Conservation (phyloP, 2,329 filamentous ascomycete genomes). For the Penicillium psychrosexuale region DNA sequence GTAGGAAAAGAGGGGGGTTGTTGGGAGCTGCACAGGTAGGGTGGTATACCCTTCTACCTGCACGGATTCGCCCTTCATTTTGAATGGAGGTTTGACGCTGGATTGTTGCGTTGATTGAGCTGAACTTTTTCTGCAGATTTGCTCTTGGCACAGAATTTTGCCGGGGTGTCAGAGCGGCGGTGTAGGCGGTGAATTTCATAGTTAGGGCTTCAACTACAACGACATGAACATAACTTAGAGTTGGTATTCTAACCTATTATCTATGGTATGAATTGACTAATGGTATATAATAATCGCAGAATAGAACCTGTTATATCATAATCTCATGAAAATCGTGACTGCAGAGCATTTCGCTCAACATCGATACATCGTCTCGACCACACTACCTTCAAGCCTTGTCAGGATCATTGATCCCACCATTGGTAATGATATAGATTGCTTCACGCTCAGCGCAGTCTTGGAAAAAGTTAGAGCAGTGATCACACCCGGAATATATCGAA, state of each 20-base stretch:
- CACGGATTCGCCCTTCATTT: conserved; percentile 38
- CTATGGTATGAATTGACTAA: neutral
- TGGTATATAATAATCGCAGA: neutral
- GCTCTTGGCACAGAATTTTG: conserved; percentile 21
- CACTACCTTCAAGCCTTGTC: conserved; percentile 54
- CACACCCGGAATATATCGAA: neutral
- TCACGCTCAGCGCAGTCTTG: conserved; percentile 66
- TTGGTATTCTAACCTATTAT: neutral
- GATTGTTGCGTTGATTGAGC: conserved; percentile 8
- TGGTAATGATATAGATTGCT: conserved; percentile 68
- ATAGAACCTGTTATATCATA: neutral
- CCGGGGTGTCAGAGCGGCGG: conserved; percentile 14
- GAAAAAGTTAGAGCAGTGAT: neutral
- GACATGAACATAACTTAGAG: neutral
- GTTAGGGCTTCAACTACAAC: neutral
- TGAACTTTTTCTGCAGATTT: conserved; percentile 21
- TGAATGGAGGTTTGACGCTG: conserved; percentile 14
- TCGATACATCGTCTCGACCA: neutral
- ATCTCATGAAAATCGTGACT: neutral
- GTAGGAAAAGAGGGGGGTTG: conserved; percentile 60
- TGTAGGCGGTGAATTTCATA: conserved; percentile 12
- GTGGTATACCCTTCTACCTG: conserved; percentile 62
- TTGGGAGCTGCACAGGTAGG: conserved; percentile 65
- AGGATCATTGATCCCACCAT: conserved; percentile 65
- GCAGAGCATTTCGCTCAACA: neutral